A percentile compares a stretch with the other conserved stretches of the same genome.
phyloP scores from a whole-genome alignment of 306 rosid species.

The Dryas drummondii region DNA sequence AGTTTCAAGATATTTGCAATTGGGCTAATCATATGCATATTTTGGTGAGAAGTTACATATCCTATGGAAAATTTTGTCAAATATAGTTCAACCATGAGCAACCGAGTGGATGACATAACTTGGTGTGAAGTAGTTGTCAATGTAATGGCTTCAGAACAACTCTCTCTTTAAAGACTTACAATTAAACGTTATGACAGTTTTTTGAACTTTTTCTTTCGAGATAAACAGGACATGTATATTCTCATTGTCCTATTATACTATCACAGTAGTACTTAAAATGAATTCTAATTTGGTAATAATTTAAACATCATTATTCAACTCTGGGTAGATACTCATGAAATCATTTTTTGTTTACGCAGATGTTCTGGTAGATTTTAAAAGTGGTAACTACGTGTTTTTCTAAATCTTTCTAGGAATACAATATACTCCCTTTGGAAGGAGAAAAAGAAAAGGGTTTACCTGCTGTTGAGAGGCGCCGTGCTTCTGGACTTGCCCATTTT shows the following conservation, averaged over 20 bases:
- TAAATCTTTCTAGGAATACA: slow-evolving; percentile 8
- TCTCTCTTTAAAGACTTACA: background rate
- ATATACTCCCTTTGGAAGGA: background rate
- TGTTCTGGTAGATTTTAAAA: slow-evolving; percentile 3
- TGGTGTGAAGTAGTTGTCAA: too few species aligned
- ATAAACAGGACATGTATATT: background rate
- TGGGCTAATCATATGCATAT: background rate
- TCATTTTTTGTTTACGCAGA: background rate
- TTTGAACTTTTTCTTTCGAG: background rate
- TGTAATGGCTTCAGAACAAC: background rate
- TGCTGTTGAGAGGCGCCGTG: slow-evolving; percentile 65
- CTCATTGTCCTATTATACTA: slow-evolving; percentile 6
- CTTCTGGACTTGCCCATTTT: slow-evolving; percentile 73
- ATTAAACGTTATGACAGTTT: background rate
- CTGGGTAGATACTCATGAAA: background rate
- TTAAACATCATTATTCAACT: background rate
- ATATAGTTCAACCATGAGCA: background rate
- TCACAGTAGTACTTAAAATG: background rate
- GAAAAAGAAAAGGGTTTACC: slow-evolving; percentile 44
- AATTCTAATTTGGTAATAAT: background rate
- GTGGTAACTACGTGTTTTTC: background rate
- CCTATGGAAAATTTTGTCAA: background rate
- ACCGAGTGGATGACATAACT: background rate
- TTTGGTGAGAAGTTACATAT: background rate
- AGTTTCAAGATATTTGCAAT: background rate